Evolutionary conservation across 2,329 filamentous ascomycete species (phyloP).

Genomic region (Colletotrichum cuscutae): DNA sequence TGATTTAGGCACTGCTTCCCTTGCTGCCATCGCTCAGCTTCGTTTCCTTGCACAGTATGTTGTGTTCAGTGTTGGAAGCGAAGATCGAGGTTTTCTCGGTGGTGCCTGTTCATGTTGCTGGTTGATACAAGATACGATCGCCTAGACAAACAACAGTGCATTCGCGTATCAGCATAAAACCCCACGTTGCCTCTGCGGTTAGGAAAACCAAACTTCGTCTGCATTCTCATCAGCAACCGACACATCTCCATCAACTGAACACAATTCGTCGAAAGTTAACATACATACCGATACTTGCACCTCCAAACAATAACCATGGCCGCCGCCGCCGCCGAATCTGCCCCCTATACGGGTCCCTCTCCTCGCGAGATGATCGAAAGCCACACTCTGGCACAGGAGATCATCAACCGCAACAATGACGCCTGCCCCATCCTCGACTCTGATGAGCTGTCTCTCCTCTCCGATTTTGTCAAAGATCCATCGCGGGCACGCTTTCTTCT

Average conservation of each 20-base stretch:
- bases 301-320: neutral
- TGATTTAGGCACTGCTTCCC: neutral
- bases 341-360: constrained; percentile 33
- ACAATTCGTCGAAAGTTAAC: no score
- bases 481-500: neutral
- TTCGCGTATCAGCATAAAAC: neutral
- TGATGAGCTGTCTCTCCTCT: constrained; percentile 24
- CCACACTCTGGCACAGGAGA: constrained; percentile 35
- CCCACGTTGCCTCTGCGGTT: neutral
- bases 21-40: neutral
- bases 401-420: constrained; percentile 35
- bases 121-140: neutral
- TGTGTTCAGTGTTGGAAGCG: neutral
- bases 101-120: neutral
- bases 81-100: neutral
- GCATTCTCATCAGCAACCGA: neutral
- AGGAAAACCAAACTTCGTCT: neutral
- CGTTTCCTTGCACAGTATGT: neutral
- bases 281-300: neutral
- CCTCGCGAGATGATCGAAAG: constrained; percentile 29
- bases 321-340: neutral
- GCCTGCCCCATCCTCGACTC: constrained; percentile 25
- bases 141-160: neutral
- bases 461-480: constrained; percentile 20
- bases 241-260: neutral